Evolutionary conservation across 257 asterid species (phyloP).

Genomic region (Ajuga chamaepitys): DNA sequence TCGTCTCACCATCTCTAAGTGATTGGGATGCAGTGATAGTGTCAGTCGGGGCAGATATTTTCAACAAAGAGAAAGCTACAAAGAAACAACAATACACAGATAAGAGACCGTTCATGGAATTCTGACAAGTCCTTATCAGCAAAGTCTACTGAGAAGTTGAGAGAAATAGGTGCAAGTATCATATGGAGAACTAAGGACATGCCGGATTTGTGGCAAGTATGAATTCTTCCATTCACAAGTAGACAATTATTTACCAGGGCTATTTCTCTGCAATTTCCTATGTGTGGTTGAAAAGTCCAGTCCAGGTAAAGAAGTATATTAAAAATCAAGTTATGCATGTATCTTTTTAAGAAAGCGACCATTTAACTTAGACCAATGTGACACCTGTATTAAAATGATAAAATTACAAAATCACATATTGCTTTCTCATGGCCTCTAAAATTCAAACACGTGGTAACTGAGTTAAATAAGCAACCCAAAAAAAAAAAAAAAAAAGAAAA

Average conservation of each 20-base stretch:
- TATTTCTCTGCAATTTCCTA: not conserved
- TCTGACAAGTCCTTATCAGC: not conserved
- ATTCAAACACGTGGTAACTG: not conserved
- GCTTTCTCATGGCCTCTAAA: not conserved
- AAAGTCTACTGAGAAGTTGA: not conserved
- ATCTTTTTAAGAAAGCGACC: not conserved
- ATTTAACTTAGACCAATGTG: not conserved
- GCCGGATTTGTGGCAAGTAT: too few species aligned
- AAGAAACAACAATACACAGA: conserved; percentile 1
- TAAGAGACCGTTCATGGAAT: conserved; percentile 12
- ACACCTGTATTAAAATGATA: not conserved
- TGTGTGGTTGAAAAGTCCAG: not conserved
- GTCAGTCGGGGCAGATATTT: conserved; percentile 8
- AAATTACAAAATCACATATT: not conserved
- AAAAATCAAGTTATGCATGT: not conserved
- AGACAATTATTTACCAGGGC: not conserved
- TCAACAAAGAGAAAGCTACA: conserved; percentile 2
- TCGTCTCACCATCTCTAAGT: conserved; percentile 23
- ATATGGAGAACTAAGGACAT: not conserved
- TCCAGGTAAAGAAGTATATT: not conserved
- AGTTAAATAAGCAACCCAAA: not conserved
- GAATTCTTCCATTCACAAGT: not conserved
- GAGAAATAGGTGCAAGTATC: not conserved
- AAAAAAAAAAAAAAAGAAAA: not conserved
- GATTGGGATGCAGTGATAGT: conserved; percentile 15